Evolutionary conservation across 1,284 basidiomycete genomes (phyloP).

Genomic region (Porodaedalea pini): DNA sequence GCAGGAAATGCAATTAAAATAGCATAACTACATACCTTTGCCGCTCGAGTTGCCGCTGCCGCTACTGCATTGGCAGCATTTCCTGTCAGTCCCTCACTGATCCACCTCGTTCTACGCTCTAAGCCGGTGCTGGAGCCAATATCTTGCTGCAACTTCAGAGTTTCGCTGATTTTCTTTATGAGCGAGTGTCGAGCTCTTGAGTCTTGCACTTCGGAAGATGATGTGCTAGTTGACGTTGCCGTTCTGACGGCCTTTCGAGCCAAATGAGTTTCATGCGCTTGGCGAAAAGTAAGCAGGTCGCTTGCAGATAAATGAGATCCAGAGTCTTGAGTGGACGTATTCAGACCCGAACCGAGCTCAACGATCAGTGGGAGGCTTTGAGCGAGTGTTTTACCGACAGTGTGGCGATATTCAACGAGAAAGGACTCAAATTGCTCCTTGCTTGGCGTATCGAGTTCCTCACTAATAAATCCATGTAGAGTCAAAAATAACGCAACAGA

Average conservation of each 20-base stretch:
- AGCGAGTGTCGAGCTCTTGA: background rate
- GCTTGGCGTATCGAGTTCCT: too few species aligned
- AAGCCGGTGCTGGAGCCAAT: background rate
- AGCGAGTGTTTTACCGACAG: too few species aligned
- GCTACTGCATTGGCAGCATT: conserved; percentile 18
- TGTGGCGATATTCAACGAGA: too few species aligned
- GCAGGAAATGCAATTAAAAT: too few species aligned
- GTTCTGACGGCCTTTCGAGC: background rate
- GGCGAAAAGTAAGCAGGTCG: background rate
- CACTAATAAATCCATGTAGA: too few species aligned
- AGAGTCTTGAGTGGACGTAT: too few species aligned
- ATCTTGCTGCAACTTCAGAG: background rate
- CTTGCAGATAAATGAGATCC: too few species aligned
- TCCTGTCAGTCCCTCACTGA: background rate
- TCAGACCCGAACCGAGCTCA: too few species aligned
- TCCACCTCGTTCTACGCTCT: conserved; percentile 1
- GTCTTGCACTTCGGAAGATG: background rate
- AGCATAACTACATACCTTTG: background rate
- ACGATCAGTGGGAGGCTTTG: too few species aligned
- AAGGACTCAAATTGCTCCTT: too few species aligned
- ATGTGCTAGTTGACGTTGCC: background rate
- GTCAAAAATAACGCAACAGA: too few species aligned
- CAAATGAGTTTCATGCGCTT: background rate
- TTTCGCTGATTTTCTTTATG: background rate
- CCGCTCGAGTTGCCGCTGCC: background rate